Conservation (phyloP, 1,284 basidiomycete species). For the Ganoderma sp. region DNA sequence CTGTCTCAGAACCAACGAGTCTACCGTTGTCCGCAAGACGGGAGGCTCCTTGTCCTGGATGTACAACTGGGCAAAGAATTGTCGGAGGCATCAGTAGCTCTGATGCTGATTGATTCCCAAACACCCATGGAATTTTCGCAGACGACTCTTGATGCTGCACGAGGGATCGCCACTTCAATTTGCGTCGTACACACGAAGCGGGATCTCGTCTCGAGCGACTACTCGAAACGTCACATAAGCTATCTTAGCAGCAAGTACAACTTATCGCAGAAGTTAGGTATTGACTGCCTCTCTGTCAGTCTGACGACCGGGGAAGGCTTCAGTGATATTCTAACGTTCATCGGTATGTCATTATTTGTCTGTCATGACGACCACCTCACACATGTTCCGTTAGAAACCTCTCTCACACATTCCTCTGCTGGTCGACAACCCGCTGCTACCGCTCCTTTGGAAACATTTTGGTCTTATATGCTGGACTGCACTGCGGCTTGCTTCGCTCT, state of each 20-base stretch:
- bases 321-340: not conserved
- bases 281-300: constrained; percentile 9
- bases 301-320: constrained; percentile 1
- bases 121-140: not conserved
- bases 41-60: not conserved
- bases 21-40: not conserved
- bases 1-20: not conserved
- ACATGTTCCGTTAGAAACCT: not conserved
- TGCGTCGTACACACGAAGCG: constrained; percentile 13
- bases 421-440: not conserved
- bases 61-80: not conserved
- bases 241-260: not conserved
- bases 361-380: not conserved
- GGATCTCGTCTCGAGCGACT: constrained; percentile 13
- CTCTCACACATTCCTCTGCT: not conserved
- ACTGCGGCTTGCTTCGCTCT: constrained; percentile 16
- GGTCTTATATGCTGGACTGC: constrained; percentile 7
- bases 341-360: constrained; percentile 5
- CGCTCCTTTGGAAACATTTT: too few species aligned
- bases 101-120: constrained; percentile 11
- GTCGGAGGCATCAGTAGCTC: constrained; percentile 2
- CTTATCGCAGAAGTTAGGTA: not conserved
- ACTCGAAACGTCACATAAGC: not conserved
- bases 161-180: not conserved
- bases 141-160: not conserved